Base-by-base conservation (phyloP, 1,284 basidiomycete genomes). In the Kwoniella shivajii region DNA sequence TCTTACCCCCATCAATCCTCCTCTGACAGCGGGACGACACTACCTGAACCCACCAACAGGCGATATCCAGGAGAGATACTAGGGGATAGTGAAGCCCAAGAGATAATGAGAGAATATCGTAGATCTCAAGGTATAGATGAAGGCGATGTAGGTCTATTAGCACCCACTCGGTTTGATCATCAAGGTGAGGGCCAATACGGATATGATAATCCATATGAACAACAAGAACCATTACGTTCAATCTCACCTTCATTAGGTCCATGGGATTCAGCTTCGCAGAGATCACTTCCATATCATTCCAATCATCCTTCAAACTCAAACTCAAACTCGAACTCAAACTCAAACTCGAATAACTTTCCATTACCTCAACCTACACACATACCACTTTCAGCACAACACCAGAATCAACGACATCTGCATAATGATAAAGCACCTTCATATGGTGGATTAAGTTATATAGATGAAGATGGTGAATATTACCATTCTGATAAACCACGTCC, bases 231-330 rank as follows among this genome's bases (percentile, higher is more conserved):
- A 36, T 42, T 4, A 41, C 63, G 16, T 14, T 50, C 58, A 6
- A 45, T 46, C 2, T 51, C 66, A 7, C 64, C 65, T 16, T 58
- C 61, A 0, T 52, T 73, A 20, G 71, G 71, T 22, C 71, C 71
- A n/a, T 73, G 71, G 71, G 71, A 73, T 56, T 73, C 71, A 18
- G 69, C 71, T 10, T 70, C 68, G 24, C 69, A 71, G 34, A 56
- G 64, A 13, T 64, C 69, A 7, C 33, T 59, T 6, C 48, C 51
- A 0, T 50, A 49, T 37, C 58, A 62, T 27, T 43, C 53, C 16
- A 44, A 26, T 22, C 41, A 46, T 41, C 47, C n/a, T 41, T 33
- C 29, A 20, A 20, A 43, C n/a, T n/a, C 20, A 43, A 6, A 26
- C 13, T 18, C 22, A 24, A 43, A 5, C 30, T 22, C 18, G 13